A percentile compares a stretch with the other conserved stretches of the same genome.
Evolutionary conservation across 768 basidiomycete species (phyloP).

Genomic region (Kwoniella botswanensis): DNA sequence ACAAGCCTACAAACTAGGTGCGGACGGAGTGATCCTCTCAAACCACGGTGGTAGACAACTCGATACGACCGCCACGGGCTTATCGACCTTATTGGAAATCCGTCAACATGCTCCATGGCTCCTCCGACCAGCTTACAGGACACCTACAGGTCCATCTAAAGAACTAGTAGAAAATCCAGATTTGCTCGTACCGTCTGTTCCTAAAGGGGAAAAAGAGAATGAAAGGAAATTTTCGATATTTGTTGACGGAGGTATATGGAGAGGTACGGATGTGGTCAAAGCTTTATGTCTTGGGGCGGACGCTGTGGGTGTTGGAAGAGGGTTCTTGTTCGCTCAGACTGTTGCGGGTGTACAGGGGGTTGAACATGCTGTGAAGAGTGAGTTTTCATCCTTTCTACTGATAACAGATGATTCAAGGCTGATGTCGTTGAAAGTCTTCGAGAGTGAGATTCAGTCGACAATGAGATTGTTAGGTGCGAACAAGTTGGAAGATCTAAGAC

Average conservation of each 20-base stretch:
- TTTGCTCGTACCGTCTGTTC: not conserved
- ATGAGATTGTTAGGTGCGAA: constrained; percentile 78
- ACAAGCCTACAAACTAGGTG: constrained; percentile 79
- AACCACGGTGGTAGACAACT: constrained; percentile 67
- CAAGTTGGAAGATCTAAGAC: constrained; percentile 69
- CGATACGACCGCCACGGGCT: constrained; percentile 44
- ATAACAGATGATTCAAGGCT: not conserved
- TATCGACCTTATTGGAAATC: constrained; percentile 50
- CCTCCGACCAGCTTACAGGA: constrained; percentile 42
- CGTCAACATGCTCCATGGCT: constrained; percentile 47
- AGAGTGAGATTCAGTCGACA: constrained; percentile 75
- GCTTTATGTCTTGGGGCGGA: constrained; percentile 55
- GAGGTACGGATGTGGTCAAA: constrained; percentile 54
- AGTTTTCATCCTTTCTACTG: constrained; percentile 20
- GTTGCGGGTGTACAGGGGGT: constrained; percentile 50
- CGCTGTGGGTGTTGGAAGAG: constrained; percentile 55
- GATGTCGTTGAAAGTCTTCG: constrained; percentile 62
- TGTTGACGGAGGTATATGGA: constrained; percentile 47
- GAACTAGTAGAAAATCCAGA: constrained; percentile 13
- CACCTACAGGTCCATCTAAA: constrained; percentile 33
- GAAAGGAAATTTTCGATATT: constrained; percentile 38
- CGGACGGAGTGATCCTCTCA: constrained; percentile 74
- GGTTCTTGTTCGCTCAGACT: constrained; percentile 51
- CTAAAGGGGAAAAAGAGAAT: not conserved
- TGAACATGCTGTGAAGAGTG: constrained; percentile 50